Percentiles rank a stretch among this genome's conserved stretches.
phyloP scores from a whole-genome alignment of 805 yeast genomes.

The Metschnikowia sp. region DNA sequence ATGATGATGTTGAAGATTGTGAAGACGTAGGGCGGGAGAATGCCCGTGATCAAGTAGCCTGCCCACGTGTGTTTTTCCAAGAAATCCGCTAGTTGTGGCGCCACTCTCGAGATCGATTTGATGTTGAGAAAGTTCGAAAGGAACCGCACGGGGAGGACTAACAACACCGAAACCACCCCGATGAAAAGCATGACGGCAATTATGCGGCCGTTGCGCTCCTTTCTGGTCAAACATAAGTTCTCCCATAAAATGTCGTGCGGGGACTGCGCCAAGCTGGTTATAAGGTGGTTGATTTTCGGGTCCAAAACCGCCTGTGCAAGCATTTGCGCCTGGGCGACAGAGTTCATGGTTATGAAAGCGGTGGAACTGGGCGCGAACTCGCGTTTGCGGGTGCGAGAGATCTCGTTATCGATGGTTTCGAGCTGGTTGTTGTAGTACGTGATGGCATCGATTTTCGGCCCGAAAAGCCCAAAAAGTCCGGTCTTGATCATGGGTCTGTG shows the following conservation, averaged over 20 bases:
- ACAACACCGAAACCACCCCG: conserved; percentile 64
- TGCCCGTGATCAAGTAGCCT: conserved; percentile 75
- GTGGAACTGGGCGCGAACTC: conserved; percentile 83
- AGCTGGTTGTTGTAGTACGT: conserved; percentile 69
- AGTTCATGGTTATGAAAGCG: conserved; percentile 92
- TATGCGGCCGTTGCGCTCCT: conserved; percentile 62
- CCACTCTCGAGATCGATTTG: conserved; percentile 71
- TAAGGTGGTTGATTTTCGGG: conserved; percentile 79
- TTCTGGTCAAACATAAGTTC: conserved; percentile 75
- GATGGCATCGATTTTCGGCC: conserved; percentile 76
- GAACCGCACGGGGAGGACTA: conserved; percentile 81
- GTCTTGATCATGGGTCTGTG: conserved; percentile 57
- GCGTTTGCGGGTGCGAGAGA: conserved; percentile 57
- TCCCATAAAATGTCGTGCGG: conserved; percentile 96
- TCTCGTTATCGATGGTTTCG: conserved; percentile 67
- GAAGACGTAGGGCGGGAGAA: conserved; percentile 87
- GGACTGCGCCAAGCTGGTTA: conserved; percentile 87
- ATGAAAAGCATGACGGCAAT: conserved; percentile 64
- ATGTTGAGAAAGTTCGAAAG: conserved; percentile 78
- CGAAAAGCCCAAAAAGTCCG: conserved; percentile 62
- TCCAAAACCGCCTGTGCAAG: conserved; percentile 93
- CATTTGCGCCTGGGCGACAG: conserved; percentile 94
- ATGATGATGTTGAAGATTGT: conserved; percentile 77
- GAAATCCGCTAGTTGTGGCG: conserved; percentile 77
- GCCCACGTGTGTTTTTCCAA: conserved; percentile 67